Conservation (phyloP, 257 asterid genomes). For the Scutellaria galericulata region DNA sequence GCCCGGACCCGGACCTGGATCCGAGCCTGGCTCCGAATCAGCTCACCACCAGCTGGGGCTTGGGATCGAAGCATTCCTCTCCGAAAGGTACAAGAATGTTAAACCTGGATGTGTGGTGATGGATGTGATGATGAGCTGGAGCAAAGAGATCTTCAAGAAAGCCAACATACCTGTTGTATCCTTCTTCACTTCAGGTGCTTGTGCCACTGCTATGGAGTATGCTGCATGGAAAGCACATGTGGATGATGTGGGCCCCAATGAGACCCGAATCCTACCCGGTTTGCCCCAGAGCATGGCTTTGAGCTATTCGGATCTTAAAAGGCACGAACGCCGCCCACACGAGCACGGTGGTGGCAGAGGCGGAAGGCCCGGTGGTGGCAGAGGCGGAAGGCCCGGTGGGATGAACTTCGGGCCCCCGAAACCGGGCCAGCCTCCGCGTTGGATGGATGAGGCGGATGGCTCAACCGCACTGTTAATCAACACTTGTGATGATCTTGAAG, state of each 20-base stretch:
- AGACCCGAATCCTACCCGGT: conserved; percentile 46
- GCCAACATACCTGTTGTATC: conserved; percentile 50
- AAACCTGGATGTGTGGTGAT: conserved; percentile 61
- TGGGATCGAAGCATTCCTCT: conserved; percentile 56
- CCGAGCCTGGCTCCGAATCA: conserved; percentile 19
- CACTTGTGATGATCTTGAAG: conserved; percentile 64
- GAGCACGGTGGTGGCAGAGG: conserved; percentile 18
- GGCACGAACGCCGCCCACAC: conserved; percentile 28
- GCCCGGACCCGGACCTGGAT: conserved; percentile 7
- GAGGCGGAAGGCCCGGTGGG: conserved; percentile 35
- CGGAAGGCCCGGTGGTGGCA: conserved; percentile 34
- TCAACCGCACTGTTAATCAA: conserved; percentile 59
- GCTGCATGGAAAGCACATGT: conserved; percentile 63
- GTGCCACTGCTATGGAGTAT: conserved; percentile 63
- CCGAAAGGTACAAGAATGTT: conserved; percentile 33
- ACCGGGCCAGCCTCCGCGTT: conserved; percentile 51
- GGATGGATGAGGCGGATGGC: conserved; percentile 61
- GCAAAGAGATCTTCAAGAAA: conserved; percentile 56
- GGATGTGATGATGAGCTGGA: conserved; percentile 83
- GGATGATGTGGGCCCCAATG: conserved; percentile 48
- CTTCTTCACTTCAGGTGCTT: conserved; percentile 72
- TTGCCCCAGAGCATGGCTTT: conserved; percentile 61
- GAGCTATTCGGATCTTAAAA: conserved; percentile 46
- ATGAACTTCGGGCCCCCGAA: conserved; percentile 46
- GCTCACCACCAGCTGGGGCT: conserved; percentile 39